Evolutionary conservation across 176 grass and related monocot species (phyloP), one percentile per base, ranked within the genome.

Genomic region (Musa itinerans): DNA sequence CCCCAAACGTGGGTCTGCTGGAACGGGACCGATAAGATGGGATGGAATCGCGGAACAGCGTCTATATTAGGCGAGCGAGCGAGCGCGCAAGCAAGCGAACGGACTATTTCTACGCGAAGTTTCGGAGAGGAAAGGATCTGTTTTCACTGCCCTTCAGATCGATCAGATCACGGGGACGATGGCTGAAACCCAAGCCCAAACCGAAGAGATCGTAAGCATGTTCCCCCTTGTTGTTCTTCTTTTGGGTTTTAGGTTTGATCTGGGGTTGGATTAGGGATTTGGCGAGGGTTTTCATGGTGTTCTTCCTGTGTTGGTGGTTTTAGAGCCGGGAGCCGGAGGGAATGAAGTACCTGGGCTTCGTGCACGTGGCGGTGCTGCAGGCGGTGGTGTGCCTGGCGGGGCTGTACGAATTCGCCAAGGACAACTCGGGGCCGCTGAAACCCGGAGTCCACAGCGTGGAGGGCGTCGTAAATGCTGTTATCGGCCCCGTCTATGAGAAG

Each of bases 341-440:
- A 58, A 81, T 95, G 80, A 92, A 81, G 81, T 78, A 86, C 81
- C 83, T 99, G 43, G 86, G 76, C 23, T 99, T 99, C 83, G 73
- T 94, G 22, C 76, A 68, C 34, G 81, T 79, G 22, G 78, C 74
- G 29, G 84, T 83, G 61, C 72, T 82, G 52, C 84, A 92, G 57
- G 80, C 84, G 52, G 65, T 75, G 27, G 21, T 89, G 78, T 91
- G 82, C 83, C 12, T 84, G 15, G 78, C 59, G 29, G 84, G 76
- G 24, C 69, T 91, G 0, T 99, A 99, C 84, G 78, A 80, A 1
- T 83, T 89, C 59, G 95, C 91, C 34, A 94, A 87, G 88, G 88
- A 86, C 75, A 92, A 89, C 78, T 63, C 88, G 11, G 88, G 95
- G 27, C 91, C 83, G 77, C 82, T 99, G 73, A 89, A 82, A 69